These are phyloP conservation scores for Mycena galopus DNA, from an alignment of 768 basidiomycete species.

Conservation along the genomic window DNA sequence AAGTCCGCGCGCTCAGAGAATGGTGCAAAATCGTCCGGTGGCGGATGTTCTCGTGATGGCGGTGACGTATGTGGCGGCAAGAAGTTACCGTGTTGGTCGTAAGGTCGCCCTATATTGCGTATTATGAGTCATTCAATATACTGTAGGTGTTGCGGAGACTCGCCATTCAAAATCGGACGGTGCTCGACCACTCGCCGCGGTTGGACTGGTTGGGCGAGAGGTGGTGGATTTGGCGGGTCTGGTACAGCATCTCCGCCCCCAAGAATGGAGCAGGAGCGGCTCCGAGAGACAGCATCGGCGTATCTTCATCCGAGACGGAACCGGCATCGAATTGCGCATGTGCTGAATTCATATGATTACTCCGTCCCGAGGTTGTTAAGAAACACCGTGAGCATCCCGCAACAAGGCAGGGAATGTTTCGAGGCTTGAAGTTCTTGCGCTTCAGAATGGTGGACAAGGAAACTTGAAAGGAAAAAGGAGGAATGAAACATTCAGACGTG, in stretches of 20 bases:
- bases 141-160: background rate
- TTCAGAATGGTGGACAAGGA: background rate
- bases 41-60: background rate
- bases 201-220: background rate
- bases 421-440: background rate
- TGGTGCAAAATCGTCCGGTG: background rate
- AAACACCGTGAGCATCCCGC: background rate
- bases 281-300: background rate
- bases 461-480: background rate
- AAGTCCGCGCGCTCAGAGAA: background rate
- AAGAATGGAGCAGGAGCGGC: background rate
- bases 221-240: background rate
- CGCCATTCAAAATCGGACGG: background rate
- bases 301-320: background rate
- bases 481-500: background rate
- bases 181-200: background rate
- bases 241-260: conserved; percentile 4
- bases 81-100: background rate
- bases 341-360: background rate
- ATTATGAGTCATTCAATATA: background rate
- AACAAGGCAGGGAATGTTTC: background rate
- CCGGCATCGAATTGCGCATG: background rate
- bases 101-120: background rate
- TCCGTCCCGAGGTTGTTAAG: background rate
- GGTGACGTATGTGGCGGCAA: background rate